phyloP scores from a whole-genome alignment of 2,329 filamentous ascomycete species.

The Penicillium sp. region DNA sequence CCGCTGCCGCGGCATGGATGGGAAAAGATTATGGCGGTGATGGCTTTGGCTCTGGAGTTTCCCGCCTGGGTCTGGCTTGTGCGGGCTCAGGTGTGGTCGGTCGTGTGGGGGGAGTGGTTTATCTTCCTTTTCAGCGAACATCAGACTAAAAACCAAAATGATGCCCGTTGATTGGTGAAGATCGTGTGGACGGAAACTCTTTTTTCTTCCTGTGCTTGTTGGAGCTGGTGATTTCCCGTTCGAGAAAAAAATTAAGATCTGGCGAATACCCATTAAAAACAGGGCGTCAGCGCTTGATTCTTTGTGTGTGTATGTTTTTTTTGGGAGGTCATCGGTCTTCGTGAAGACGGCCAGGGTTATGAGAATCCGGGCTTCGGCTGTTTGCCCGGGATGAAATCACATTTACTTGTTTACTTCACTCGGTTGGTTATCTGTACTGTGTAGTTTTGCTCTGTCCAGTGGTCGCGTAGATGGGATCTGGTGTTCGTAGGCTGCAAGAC shows the following conservation, averaged over 20 bases:
- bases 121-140: conserved; percentile 16
- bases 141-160: conserved; percentile 16
- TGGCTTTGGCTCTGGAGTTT: conserved; percentile 21
- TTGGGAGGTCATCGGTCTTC: conserved; percentile 21
- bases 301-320: conserved; percentile 20
- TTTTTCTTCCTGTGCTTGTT: conserved; percentile 14
- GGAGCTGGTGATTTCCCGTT: conserved; percentile 10
- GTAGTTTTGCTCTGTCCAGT: neutral
- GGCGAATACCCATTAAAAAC: conserved; percentile 15
- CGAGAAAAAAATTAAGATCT: conserved; percentile 14
- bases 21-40: conserved; percentile 27
- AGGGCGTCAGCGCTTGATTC: conserved; percentile 26
- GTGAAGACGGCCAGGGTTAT: conserved; percentile 25
- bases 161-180: conserved; percentile 15
- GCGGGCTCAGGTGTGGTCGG: conserved; percentile 9
- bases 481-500: neutral
- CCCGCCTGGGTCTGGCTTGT: conserved; percentile 15
- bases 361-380: conserved; percentile 27
- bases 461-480: neutral
- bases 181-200: conserved; percentile 12
- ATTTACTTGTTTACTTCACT: conserved; percentile 27
- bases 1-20: conserved; percentile 18
- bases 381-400: conserved; percentile 27
- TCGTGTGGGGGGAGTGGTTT: conserved; percentile 13
- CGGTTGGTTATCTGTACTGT: too few relatives aligned